Percentiles rank a stretch among this genome's conserved stretches.
Conservation (phyloP, 805 yeast species). For the Kluyveromyces nonfermentans region DNA sequence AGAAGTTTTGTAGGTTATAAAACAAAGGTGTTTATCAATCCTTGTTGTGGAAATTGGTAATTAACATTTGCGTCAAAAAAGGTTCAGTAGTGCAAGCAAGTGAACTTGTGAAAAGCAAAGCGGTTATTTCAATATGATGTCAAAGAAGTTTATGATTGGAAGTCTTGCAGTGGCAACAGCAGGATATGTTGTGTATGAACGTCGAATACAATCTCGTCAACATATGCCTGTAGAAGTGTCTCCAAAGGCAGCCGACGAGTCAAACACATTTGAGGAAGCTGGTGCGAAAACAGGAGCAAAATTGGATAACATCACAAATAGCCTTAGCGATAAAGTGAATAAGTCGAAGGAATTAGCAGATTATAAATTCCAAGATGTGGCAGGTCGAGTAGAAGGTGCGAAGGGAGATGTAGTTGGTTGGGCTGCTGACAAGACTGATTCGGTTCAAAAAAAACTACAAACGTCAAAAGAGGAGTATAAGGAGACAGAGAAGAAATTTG, state of each 20-base stretch:
- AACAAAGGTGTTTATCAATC: no score
- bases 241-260: conserved; percentile 4
- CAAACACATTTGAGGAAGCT: conserved; percentile 4
- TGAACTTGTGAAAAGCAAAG: neutral
- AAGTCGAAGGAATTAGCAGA: conserved; percentile 6
- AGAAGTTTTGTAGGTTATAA: no score
- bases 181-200: conserved; percentile 19
- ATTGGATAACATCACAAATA: conserved; percentile 5
- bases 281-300: conserved; percentile 8
- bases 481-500: conserved; percentile 5
- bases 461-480: conserved; percentile 6
- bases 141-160: conserved; percentile 19
- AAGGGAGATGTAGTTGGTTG: conserved; percentile 7
- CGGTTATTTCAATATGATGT: conserved; percentile 8
- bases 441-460: conserved; percentile 3
- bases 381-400: conserved; percentile 7
- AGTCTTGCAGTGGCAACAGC: conserved; percentile 22
- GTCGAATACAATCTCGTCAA: conserved; percentile 15
- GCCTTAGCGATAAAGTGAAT: conserved; percentile 5
- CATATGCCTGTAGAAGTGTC: conserved; percentile 9
- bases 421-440: conserved; percentile 7
- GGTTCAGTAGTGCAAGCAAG: neutral
- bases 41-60: no score
- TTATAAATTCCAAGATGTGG: conserved; percentile 6
- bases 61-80: neutral